Percentiles rank a stretch among this genome's conserved stretches.
Conservation (phyloP, 2,329 filamentous ascomycete species). For the Talaromyces sp. region DNA sequence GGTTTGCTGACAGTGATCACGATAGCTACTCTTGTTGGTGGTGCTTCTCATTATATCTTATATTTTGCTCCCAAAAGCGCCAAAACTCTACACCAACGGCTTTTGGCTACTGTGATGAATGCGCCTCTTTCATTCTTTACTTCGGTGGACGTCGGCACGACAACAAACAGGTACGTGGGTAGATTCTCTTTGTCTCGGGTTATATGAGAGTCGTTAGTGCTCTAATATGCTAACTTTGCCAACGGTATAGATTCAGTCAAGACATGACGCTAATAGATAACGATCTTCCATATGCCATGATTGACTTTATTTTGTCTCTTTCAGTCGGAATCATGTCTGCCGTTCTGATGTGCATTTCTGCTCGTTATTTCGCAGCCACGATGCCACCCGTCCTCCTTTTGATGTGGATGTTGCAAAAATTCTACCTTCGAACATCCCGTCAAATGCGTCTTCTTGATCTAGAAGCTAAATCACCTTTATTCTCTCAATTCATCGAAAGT, state of each 20-base stretch:
- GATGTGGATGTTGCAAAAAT: conserved; percentile 50
- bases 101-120: conserved; percentile 15
- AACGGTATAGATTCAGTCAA: conserved; percentile 28
- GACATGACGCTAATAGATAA: conserved; percentile 43
- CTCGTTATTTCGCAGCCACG: conserved; percentile 45
- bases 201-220: not conserved
- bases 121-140: conserved; percentile 43
- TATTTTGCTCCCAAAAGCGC: conserved; percentile 9
- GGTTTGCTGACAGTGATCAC: conserved; percentile 21
- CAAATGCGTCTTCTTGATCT: conserved; percentile 58
- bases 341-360: conserved; percentile 45
- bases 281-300: conserved; percentile 37
- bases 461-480: conserved; percentile 56
- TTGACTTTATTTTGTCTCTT: conserved; percentile 32
- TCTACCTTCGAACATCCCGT: conserved; percentile 57
- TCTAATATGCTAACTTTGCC: not conserved
- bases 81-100: conserved; percentile 5
- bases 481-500: conserved; percentile 54
- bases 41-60: conserved; percentile 5
- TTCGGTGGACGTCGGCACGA: conserved; percentile 35
- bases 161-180: conserved; percentile 39
- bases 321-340: conserved; percentile 31
- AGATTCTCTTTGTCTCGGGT: not conserved
- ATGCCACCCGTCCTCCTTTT: conserved; percentile 46
- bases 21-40: not conserved